Conservation (phyloP, 2,329 filamentous ascomycete genomes). For the Pseudocercospora crystallina region DNA sequence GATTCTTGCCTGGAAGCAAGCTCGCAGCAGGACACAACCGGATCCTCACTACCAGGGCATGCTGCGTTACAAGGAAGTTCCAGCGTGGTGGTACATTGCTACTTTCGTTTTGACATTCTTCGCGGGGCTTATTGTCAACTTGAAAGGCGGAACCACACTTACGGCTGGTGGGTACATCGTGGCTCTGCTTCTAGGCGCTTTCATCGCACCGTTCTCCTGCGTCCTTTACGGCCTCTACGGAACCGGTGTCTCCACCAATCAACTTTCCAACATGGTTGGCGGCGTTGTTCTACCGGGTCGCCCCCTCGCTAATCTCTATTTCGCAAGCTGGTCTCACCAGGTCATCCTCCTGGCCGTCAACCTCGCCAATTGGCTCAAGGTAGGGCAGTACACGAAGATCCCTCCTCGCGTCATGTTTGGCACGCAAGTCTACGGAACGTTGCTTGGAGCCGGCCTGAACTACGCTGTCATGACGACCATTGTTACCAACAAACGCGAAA, state of each 20-base stretch:
- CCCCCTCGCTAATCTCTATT: constrained; percentile 37
- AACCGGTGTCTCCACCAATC: constrained; percentile 59
- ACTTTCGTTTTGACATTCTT: constrained; percentile 32
- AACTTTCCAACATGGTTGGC: constrained; percentile 51
- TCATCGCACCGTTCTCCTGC: constrained; percentile 15
- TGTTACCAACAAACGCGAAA: constrained; percentile 43
- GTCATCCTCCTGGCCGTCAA: constrained; percentile 30
- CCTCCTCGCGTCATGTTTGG: constrained; percentile 47
- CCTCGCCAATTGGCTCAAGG: constrained; percentile 36
- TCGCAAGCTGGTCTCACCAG: constrained; percentile 33
- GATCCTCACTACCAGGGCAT: constrained; percentile 37
- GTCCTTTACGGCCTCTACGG: constrained; percentile 28
- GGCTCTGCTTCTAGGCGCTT: constrained; percentile 17
- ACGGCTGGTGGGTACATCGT: constrained; percentile 36
- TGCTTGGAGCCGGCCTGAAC: constrained; percentile 47
- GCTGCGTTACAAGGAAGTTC: constrained; percentile 32
- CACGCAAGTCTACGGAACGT: constrained; percentile 44
- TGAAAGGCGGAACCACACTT: constrained; percentile 34
- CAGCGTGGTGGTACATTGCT: constrained; percentile 33
- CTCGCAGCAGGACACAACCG: constrained; percentile 23
- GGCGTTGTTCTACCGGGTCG: constrained; percentile 47
- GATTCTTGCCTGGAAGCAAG: constrained; percentile 26
- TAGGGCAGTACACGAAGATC: constrained; percentile 40
- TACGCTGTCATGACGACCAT: constrained; percentile 48
- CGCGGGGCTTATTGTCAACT: constrained; percentile 25